Evolutionary conservation across 352 stramenopile species (phyloP), one percentile per base, ranked within the genome.

Genomic region (Aphanomyces cochlioides): DNA sequence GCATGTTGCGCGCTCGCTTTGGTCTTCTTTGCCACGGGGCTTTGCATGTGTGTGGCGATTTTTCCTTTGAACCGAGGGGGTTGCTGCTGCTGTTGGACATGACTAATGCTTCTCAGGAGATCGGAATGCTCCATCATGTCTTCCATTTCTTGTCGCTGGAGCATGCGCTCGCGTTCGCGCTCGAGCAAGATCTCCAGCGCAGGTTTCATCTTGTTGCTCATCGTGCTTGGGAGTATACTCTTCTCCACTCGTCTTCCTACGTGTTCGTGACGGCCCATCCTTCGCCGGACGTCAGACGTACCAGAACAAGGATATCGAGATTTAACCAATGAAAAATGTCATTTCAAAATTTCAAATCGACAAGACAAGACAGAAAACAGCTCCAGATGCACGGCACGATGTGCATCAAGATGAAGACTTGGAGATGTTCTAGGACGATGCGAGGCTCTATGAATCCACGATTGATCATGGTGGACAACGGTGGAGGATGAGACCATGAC

Each of bases 281-380:
- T 28, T 10, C 54, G 37, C 17, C 19, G 43, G 54, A n/a, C n/a
- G n/a, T n/a, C n/a, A n/a, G n/a, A n/a, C n/a, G n/a, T n/a, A n/a
- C n/a, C n/a, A n/a, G 54, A 37, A 36, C 4, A 61, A 19, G 54
- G 10, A n/a, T 12, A 39, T 37, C 12, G 39, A 43, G 43, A 61
- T 70, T 70, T 70, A 41, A n/a, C 64, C 64, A 70, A 70, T 70
- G 13, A 47, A 8, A 47, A 47, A 34, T 37, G 37, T 37, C 43
- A 50, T 50, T 70, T 70, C 64, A 70, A 70, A 70, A 70, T 63
- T 70, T 70, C 64, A 70, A 70, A 70, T 28, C 28, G 28, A 28
- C 28, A 70, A 41, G 37, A 61, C 43, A 37, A 61, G 5, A 39
- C 36, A 61, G 15, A 40, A 58, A 19, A 36, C 28, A 28, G 28